phyloP scores from a whole-genome alignment of 371 early-diverging fungal species.

The Mucor saturninus region DNA sequence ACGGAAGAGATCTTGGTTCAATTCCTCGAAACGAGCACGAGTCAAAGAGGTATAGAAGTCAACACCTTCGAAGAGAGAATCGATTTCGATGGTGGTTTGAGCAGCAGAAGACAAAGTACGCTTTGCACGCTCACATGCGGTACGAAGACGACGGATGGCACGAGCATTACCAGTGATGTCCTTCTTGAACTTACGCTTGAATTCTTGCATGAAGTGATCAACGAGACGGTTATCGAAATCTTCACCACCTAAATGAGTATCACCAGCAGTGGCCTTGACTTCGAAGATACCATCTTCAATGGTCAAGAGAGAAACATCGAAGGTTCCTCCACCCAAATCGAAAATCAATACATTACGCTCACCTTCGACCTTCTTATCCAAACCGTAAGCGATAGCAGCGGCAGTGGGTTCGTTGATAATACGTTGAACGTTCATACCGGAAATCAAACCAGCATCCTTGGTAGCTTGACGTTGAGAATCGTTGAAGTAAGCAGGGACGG shows the following conservation, averaged over 20 bases:
- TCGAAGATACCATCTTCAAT: slow-evolving; percentile 94
- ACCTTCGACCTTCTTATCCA: slow-evolving; percentile 76
- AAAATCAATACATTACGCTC: slow-evolving; percentile 91
- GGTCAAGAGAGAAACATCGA: slow-evolving; percentile 96
- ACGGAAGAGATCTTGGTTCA: slow-evolving; percentile 86
- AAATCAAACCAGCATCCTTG: slow-evolving; percentile 94
- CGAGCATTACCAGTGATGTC: slow-evolving; percentile 81
- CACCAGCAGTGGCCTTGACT: slow-evolving; percentile 93
- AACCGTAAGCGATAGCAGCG: slow-evolving; percentile 95
- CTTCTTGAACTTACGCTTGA: slow-evolving; percentile 81
- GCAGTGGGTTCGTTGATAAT: slow-evolving; percentile 98
- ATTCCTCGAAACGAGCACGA: slow-evolving; percentile 91
- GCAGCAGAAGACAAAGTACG: slow-evolving; percentile 87
- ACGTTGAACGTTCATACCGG: slow-evolving; percentile 91
- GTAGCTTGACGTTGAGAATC: slow-evolving; percentile 98
- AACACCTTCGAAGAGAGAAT: slow-evolving; percentile 86
- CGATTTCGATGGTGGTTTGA: slow-evolving; percentile 84
- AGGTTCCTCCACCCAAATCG: slow-evolving; percentile 98
- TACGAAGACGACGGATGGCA: slow-evolving; percentile 88
- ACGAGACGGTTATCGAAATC: slow-evolving; percentile 93
- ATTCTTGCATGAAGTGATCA: slow-evolving; percentile 76
- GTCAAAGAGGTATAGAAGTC: slow-evolving; percentile 89
- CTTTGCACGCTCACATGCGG: slow-evolving; percentile 96
- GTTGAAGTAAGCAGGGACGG: slow-evolving; percentile 79
- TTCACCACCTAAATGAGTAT: slow-evolving; percentile 97